Evolutionary conservation across 2,329 filamentous ascomycete species (phyloP).

Genomic region (Scorias spongiosa): DNA sequence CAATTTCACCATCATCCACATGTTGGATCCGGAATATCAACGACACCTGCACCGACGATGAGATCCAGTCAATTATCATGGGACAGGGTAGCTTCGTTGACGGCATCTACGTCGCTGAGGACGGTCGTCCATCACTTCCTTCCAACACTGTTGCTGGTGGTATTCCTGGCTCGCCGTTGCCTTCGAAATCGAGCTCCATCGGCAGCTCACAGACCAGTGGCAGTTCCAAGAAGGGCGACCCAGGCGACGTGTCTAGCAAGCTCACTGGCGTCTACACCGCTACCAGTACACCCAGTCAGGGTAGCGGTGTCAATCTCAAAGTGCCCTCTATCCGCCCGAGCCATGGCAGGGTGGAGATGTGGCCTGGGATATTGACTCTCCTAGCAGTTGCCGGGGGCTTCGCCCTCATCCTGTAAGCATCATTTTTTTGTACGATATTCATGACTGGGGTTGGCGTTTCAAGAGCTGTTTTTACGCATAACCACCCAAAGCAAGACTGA

Average conservation of each 20-base stretch:
- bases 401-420: neutral
- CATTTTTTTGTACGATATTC: too few species aligned
- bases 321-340: conserved; percentile 1
- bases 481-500: too few species aligned
- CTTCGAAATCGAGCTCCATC: conserved; percentile 2
- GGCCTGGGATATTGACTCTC: neutral
- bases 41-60: conserved; percentile 38
- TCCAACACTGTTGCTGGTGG: conserved; percentile 17
- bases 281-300: conserved; percentile 20
- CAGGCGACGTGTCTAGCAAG: neutral
- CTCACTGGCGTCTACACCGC: conserved; percentile 24
- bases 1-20: conserved; percentile 30
- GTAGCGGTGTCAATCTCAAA: conserved; percentile 1
- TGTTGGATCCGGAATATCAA: conserved; percentile 45
- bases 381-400: neutral
- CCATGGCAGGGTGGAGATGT: neutral
- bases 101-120: conserved; percentile 37
- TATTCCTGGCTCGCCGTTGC: conserved; percentile 17
- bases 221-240: conserved; percentile 1
- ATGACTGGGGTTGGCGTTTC: too few species aligned
- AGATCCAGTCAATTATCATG: conserved; percentile 32
- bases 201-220: conserved; percentile 2
- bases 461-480: too few species aligned
- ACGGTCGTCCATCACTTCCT: conserved; percentile 23
- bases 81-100: conserved; percentile 44